Evolutionary conservation across 352 stramenopile genomes (phyloP).

Genomic region (Pythium volutum): DNA sequence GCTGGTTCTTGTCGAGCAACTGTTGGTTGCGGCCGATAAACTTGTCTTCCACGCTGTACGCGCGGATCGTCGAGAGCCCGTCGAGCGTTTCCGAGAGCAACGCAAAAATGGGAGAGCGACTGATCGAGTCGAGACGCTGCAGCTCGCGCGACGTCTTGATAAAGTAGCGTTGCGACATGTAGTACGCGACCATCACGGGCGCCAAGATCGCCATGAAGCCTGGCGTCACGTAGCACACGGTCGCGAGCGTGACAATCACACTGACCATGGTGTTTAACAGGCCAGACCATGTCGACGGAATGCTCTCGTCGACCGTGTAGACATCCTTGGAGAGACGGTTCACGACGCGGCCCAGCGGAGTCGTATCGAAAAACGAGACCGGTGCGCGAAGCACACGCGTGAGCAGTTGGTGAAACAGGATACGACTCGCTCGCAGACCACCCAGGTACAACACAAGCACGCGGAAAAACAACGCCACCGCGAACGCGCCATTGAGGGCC

Average conservation of each 20-base stretch:
- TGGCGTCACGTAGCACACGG: constrained; percentile 69
- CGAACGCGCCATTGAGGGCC: constrained; percentile 60
- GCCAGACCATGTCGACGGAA: constrained; percentile 64
- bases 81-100: constrained; percentile 93
- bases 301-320: constrained; percentile 71
- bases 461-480: constrained; percentile 61
- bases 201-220: constrained; percentile 70
- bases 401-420: constrained; percentile 66
- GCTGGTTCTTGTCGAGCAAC: constrained; percentile 64
- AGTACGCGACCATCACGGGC: constrained; percentile 66
- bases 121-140: constrained; percentile 95
- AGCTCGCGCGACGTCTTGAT: constrained; percentile 91
- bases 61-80: constrained; percentile 94
- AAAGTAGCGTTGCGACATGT: constrained; percentile 90
- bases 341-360: constrained; percentile 71
- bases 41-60: constrained; percentile 51
- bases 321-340: constrained; percentile 80
- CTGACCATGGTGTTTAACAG: constrained; percentile 68
- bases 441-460: constrained; percentile 56
- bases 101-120: constrained; percentile 92
- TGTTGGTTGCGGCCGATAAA: constrained; percentile 53
- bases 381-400: constrained; percentile 58
- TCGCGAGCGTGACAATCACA: constrained; percentile 57
- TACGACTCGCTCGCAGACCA: constrained; percentile 57
- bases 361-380: constrained; percentile 83